Evolutionary conservation across 805 yeast genomes (phyloP).

Genomic region (Teunomyces gatunensis): DNA sequence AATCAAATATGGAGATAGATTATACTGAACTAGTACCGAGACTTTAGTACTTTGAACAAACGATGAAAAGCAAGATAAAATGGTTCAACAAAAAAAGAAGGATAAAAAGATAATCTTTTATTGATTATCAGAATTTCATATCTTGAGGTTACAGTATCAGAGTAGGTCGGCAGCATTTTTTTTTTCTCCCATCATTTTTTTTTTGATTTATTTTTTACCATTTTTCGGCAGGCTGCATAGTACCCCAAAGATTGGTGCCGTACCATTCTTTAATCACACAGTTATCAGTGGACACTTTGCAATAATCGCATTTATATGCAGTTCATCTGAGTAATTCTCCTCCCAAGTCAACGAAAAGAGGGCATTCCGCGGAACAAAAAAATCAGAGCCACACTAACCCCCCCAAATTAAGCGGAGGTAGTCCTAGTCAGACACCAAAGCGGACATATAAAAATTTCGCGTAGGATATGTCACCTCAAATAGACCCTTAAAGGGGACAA

Average conservation of each 20-base stretch:
- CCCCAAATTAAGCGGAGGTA: not conserved
- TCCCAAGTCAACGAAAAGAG: not conserved
- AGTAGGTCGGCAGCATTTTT: not conserved
- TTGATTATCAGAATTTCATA: not conserved
- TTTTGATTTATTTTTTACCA: not conserved
- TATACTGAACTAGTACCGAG: not conserved
- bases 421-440: no score
- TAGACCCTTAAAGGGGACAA: no score
- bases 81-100: conserved; percentile 1
- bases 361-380: not conserved
- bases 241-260: conserved; percentile 5
- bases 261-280: conserved; percentile 1
- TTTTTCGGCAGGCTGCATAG: conserved; percentile 4
- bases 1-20: not conserved
- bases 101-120: conserved; percentile 3
- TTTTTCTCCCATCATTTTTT: not conserved
- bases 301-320: not conserved
- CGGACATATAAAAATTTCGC: no score
- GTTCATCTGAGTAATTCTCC: not conserved
- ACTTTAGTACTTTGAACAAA: not conserved
- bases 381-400: not conserved
- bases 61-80: not conserved
- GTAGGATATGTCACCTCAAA: no score
- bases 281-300: not conserved
- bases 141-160: conserved; percentile 2